Evolutionary conservation across 768 basidiomycete species (phyloP), one percentile per base, ranked within the genome.

Genomic region (Tylopilus felleus): DNA sequence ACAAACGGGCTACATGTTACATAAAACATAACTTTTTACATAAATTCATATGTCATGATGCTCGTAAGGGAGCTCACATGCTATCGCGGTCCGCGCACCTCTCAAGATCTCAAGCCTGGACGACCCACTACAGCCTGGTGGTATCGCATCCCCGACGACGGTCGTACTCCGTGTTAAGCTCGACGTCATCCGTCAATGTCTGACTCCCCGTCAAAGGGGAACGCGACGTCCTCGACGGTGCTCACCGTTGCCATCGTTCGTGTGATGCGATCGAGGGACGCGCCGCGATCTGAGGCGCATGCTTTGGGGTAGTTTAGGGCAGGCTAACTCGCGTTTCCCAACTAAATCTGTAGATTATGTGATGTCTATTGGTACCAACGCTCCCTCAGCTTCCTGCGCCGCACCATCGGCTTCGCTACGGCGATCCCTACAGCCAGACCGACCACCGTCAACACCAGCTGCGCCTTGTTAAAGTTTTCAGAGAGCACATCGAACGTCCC

Each of bases 401-500:
- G 71, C 22, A 95, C 92, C 75, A 95, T 90, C 29, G 93, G 93
- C 67, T 81, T 84, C 21, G 85, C 85, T 35, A 94, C 67, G n/a
- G 83, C 68, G 57, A 97, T 90, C n/a, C 86, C 95, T 6, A 81
- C 62, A 3, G 75, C 78, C 54, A 98, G 68, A 0, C 81, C 92
- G 1, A 74, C 69, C 31, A 96, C 83, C 2, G 93, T 98, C 27
- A 93, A 71, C 58, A 95, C 82, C 22, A 98, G 77, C 70, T 98
- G 96, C 1, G 74, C 77, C 75, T 98, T 97, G 75, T 98, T 98
- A 71, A 98, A 98, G 64, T 77, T 85, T 69, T 94, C 89, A 62
- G 82, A 91, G 8, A 98, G 80, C 23, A 97, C 85, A 65, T 98
- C 96, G 63, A 98, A 98, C 19, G 93, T 92, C 38, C 82, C 84